These are phyloP conservation scores for Ceratocystis papillata DNA, from an alignment of 2,329 filamentous ascomycete species.

Conservation along the genomic window DNA sequence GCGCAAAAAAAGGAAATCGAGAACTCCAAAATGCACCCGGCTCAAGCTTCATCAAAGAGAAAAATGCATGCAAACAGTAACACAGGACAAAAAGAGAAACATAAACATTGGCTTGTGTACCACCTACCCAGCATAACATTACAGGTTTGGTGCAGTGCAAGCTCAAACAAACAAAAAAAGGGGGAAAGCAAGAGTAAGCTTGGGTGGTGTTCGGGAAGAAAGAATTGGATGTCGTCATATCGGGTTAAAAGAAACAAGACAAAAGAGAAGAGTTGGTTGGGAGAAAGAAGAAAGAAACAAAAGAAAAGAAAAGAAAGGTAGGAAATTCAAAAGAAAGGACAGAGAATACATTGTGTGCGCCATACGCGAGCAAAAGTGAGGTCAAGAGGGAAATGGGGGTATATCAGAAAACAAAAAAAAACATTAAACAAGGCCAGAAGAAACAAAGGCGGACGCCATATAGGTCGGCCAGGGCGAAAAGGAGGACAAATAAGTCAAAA, in stretches of 20 bases:
- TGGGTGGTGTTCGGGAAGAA: not conserved
- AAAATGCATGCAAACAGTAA: constrained; percentile 6
- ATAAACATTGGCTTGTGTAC: constrained; percentile 10
- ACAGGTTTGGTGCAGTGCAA: constrained; percentile 1
- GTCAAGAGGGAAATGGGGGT: not conserved
- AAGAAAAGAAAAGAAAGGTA: constrained; percentile 2
- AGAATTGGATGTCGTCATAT: not conserved
- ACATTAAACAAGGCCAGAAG: not conserved
- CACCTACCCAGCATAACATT: not conserved
- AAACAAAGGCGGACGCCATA: not conserved
- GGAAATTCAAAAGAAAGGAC: not conserved
- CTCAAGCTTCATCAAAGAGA: constrained; percentile 4
- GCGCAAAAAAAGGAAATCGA: not conserved
- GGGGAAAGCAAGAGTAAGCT: not conserved
- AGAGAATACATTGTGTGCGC: not conserved
- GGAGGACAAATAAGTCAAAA: not conserved
- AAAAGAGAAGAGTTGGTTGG: not conserved
- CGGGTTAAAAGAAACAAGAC: not conserved
- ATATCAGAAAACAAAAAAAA: constrained; percentile 14
- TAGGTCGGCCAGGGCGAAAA: not conserved
- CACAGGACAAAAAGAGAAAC: constrained; percentile 5
- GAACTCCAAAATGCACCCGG: constrained; percentile 4
- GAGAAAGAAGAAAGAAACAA: not conserved
- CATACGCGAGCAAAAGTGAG: constrained; percentile 3
- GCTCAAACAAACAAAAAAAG: not conserved